Evolutionary conservation across 2,329 filamentous ascomycete genomes (phyloP).

Genomic region (Nemania sp.): DNA sequence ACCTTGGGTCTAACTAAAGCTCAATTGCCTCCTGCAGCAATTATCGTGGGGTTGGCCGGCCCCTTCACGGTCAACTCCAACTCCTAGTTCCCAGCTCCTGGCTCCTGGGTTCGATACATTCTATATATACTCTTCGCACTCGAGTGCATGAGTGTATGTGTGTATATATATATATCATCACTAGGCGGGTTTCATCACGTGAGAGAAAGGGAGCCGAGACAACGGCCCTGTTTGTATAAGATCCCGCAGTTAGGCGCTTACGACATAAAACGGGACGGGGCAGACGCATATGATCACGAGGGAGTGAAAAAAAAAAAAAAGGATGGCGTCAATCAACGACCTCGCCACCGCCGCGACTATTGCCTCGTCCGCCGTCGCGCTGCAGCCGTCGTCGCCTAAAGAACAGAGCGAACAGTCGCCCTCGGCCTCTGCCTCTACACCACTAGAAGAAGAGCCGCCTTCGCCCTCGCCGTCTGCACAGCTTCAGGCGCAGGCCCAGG

Average conservation of each 20-base stretch:
- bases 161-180: background rate
- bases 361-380: slow-evolving; percentile 53
- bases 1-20: slow-evolving; percentile 19
- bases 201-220: background rate
- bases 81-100: too few relatives aligned
- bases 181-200: slow-evolving; percentile 30
- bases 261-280: slow-evolving; percentile 9
- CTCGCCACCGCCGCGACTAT: slow-evolving; percentile 62
- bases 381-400: slow-evolving; percentile 42
- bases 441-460: slow-evolving; percentile 20
- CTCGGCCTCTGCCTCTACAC: slow-evolving; percentile 22
- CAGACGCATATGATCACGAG: slow-evolving; percentile 1
- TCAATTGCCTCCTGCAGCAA: slow-evolving; percentile 20
- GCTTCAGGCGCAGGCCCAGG: slow-evolving; percentile 39
- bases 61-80: background rate
- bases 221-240: background rate
- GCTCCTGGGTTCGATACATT: background rate
- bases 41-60: slow-evolving; percentile 18
- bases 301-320: background rate
- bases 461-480: slow-evolving; percentile 39
- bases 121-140: background rate
- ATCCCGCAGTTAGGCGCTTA: slow-evolving; percentile 18
- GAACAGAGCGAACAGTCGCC: slow-evolving; percentile 36
- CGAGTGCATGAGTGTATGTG: background rate
- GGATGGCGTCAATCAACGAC: slow-evolving; percentile 63